Conservation (phyloP, 1,284 basidiomycete species). For the Ganoderma boninense region DNA sequence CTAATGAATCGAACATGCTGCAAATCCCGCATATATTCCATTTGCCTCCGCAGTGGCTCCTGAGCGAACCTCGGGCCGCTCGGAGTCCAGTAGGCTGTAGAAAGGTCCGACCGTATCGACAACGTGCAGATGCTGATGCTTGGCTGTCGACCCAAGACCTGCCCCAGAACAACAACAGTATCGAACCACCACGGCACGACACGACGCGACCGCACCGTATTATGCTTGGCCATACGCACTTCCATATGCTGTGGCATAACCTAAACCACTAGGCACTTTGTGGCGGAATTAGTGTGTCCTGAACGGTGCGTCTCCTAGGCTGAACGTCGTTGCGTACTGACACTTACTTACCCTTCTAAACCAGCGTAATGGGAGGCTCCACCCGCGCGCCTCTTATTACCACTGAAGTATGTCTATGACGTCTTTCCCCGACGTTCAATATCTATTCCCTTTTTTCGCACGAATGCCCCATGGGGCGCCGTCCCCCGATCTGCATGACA, state of each 20-base stretch:
- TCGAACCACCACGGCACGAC: not conserved
- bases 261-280: not conserved
- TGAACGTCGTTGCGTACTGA: not conserved
- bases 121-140: not conserved
- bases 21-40: not conserved
- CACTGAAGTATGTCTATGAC: not conserved
- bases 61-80: not conserved
- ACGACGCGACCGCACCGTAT: not conserved
- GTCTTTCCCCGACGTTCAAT: not conserved
- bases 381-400: not conserved
- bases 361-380: not conserved
- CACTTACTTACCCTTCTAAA: not conserved
- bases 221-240: not conserved
- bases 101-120: not conserved
- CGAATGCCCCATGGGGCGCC: not conserved
- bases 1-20: not conserved
- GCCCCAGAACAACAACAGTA: not conserved
- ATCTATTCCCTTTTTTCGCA: not conserved
- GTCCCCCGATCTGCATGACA: not conserved
- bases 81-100: not conserved
- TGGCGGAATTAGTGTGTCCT: not conserved
- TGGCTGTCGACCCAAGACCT: not conserved
- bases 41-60: not conserved
- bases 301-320: not conserved
- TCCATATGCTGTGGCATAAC: not conserved